Percentiles rank a stretch among this genome's conserved stretches.
Evolutionary conservation across 2,329 filamentous ascomycete species (phyloP).

Genomic region (Pyricularia sp.): DNA sequence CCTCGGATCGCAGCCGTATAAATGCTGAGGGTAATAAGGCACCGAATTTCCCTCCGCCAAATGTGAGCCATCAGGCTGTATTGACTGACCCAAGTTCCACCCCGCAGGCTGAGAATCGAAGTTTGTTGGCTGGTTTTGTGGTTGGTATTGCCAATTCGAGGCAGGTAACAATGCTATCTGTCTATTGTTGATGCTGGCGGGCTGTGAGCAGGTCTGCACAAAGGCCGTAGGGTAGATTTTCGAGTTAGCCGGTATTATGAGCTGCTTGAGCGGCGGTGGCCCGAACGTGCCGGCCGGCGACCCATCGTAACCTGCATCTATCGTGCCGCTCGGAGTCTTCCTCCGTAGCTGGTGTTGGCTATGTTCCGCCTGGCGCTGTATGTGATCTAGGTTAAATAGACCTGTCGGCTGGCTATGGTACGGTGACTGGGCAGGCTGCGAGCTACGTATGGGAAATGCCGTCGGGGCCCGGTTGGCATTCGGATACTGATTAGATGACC

Average conservation of each 20-base stretch:
- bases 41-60: not conserved
- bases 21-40: slow-evolving; percentile 7
- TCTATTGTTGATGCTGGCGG: slow-evolving; percentile 6
- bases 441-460: slow-evolving; percentile 26
- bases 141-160: not conserved
- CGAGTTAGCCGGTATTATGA: slow-evolving; percentile 56
- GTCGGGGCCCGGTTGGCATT: slow-evolving; percentile 16
- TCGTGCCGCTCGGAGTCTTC: slow-evolving; percentile 90
- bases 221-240: slow-evolving; percentile 23
- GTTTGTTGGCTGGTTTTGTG: not conserved
- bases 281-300: slow-evolving; percentile 64
- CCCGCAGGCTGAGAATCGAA: slow-evolving; percentile 3
- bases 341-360: slow-evolving; percentile 73
- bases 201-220: slow-evolving; percentile 11
- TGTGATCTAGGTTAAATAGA: slow-evolving; percentile 12
- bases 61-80: not conserved
- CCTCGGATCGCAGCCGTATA: slow-evolving; percentile 11
- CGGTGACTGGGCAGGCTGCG: slow-evolving; percentile 21
- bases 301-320: slow-evolving; percentile 86
- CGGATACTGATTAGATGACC: slow-evolving; percentile 10
- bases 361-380: slow-evolving; percentile 17
- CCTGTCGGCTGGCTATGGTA: slow-evolving; percentile 15
- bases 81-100: slow-evolving; percentile 2
- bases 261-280: slow-evolving; percentile 72
- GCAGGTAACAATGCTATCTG: not conserved